Evolutionary conservation across 495 filamentous ascomycete genomes (phyloP).

Genomic region (Penicillium cataractarum): DNA sequence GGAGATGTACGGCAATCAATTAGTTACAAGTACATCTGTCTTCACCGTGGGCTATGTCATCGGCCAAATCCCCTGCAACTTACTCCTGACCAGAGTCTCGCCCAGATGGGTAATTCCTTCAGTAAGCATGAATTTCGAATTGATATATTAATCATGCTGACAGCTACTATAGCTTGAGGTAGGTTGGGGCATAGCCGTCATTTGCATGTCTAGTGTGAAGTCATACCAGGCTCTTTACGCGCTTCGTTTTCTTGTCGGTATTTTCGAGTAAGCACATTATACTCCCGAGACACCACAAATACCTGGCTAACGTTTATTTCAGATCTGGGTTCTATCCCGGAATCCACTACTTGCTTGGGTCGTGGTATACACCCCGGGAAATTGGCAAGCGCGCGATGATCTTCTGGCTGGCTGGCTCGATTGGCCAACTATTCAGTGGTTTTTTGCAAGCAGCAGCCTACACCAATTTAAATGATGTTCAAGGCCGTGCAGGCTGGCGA

Average conservation of each 20-base stretch:
- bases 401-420: conserved; percentile 51
- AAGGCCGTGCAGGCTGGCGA: conserved; percentile 44
- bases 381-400: conserved; percentile 56
- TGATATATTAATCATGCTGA: background rate
- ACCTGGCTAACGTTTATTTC: background rate
- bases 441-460: conserved; percentile 26
- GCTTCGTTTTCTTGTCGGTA: conserved; percentile 9
- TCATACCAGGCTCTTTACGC: conserved; percentile 50
- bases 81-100: background rate
- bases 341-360: conserved; percentile 35
- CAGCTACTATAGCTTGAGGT: conserved; percentile 42
- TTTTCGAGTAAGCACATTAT: background rate
- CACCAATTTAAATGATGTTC: conserved; percentile 39
- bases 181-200: conserved; percentile 50
- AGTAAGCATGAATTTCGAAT: background rate
- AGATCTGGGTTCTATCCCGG: conserved; percentile 36
- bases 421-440: conserved; percentile 55
- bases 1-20: conserved; percentile 24
- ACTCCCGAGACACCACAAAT: background rate
- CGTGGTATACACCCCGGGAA: conserved; percentile 51
- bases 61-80: background rate
- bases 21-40: conserved; percentile 35
- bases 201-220: conserved; percentile 44
- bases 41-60: background rate
- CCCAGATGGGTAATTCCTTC: background rate